phyloP scores from a whole-genome alignment of 1,139 yeast species.

The Kodamaea ohmeri region DNA sequence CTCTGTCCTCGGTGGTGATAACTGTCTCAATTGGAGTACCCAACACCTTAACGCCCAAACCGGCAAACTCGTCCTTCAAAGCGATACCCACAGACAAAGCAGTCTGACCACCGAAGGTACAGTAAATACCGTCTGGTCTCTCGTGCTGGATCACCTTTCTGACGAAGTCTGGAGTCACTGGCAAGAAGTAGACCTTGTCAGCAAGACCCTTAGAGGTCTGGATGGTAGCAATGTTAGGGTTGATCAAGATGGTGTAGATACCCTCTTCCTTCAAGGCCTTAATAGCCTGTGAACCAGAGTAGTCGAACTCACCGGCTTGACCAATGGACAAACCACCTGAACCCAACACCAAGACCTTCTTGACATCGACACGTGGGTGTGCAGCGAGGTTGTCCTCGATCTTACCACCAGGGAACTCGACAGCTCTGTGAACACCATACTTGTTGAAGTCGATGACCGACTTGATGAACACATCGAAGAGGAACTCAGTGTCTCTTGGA shows the following conservation, averaged over 20 bases:
- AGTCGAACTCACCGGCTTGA: constrained; percentile 99
- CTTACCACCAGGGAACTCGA: constrained; percentile 88
- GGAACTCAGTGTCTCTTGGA: constrained; percentile 97
- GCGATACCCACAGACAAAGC: constrained; percentile 94
- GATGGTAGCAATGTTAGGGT: constrained; percentile 97
- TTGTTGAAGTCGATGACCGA: constrained; percentile 65
- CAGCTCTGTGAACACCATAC: constrained; percentile 61
- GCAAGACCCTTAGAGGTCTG: constrained; percentile 98
- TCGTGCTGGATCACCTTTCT: constrained; percentile 92
- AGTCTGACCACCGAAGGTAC: constrained; percentile 98
- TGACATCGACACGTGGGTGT: constrained; percentile 74
- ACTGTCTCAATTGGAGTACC: constrained; percentile 97
- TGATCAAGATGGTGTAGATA: constrained; percentile 88
- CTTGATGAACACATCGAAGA: constrained; percentile 89
- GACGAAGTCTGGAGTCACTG: constrained; percentile 94
- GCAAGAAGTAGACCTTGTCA: constrained; percentile 94
- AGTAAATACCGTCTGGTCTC: constrained; percentile 95
- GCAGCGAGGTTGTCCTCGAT: constrained; percentile 69
- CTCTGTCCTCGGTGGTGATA: constrained; percentile 97
- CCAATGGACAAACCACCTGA: constrained; percentile 99
- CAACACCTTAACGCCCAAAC: constrained; percentile 87
- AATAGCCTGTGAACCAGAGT: constrained; percentile 94
- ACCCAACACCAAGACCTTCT: constrained; percentile 94
- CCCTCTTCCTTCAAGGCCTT: constrained; percentile 97
- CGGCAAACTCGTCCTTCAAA: constrained; percentile 91